Evolutionary conservation across 140 eudicot genomes (phyloP), one percentile per base, ranked within the genome.

Genomic region (Bidens hawaiensis): DNA sequence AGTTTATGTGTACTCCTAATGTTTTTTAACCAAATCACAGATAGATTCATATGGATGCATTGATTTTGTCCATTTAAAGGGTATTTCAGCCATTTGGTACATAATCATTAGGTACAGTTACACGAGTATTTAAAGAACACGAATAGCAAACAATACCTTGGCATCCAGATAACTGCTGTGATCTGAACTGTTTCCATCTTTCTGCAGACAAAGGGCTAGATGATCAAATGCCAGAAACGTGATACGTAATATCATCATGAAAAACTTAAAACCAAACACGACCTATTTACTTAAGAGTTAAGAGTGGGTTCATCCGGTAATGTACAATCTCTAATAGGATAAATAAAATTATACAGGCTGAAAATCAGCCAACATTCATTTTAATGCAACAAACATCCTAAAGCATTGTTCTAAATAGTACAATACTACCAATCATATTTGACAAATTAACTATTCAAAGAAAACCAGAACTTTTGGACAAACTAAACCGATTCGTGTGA

Each of bases 141-240:
- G 45, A 3, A 31, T 26, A 65, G 30, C 25, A 72, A 58, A 45
- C 57, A 57, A 36, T 65, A 87, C 96, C 93, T 91, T 87, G 34
- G 96, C 96, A 69, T 91, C 98, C 61, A 91, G 77, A 74, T 91
- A 91, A 52, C 78, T 84, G 70, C 60, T 83, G 64, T 87, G 67
- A 72, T 91, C 96, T 65, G 75, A 71, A 72, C 87, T 91, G 49
- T 76, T 74, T 47, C 98, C 98, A 75, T 84, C 95, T 84, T 68
- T 84, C 96, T 91, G 89, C 82, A 61, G n/a, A 77, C 50, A 53
- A 55, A 50, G 46, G 23, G 22, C 18, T 38, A 65, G 42, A 73
- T 43, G 17, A 42, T 63, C 34, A 68, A 5, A 41, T 26, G 30
- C 26, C 64, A 41, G 7, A 25, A 62, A 25, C 31, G 21, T 71